Conservation (phyloP, 352 stramenopile genomes). For the Nothophytophthora sp. region DNA sequence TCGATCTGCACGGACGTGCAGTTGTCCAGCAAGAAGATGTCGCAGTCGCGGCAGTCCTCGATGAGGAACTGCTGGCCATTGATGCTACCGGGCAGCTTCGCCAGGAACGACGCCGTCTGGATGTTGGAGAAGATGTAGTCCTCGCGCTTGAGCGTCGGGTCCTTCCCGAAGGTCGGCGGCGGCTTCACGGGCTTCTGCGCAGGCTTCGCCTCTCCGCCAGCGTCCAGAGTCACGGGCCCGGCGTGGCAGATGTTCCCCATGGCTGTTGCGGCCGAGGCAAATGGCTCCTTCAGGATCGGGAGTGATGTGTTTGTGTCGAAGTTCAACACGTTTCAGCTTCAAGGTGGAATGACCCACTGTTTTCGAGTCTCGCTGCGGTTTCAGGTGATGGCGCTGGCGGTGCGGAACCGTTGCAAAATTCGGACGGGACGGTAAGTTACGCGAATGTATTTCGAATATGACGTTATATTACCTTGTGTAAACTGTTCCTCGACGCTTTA, state of each 20-base stretch:
- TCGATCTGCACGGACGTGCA: constrained; percentile 82
- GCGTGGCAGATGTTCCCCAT: constrained; percentile 72
- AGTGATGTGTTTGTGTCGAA: no score
- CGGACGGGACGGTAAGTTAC: no score
- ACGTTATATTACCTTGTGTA: no score
- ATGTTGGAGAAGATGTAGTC: constrained; percentile 70
- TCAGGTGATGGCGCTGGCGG: constrained; percentile 8
- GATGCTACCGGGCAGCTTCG: constrained; percentile 61
- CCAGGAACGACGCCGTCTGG: constrained; percentile 36
- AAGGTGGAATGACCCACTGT: no score
- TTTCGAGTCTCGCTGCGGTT: constrained; percentile 4
- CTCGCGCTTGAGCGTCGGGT: constrained; percentile 66
- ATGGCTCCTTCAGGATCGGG: constrained; percentile 7
- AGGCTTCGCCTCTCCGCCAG: constrained; percentile 1
- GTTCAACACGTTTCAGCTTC: no score
- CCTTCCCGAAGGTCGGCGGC: constrained; percentile 50
- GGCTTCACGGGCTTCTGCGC: neutral
- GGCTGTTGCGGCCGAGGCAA: neutral
- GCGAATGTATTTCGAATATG: no score
- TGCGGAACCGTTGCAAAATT: no score
- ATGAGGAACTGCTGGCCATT: constrained; percentile 84
- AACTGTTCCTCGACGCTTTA: no score
- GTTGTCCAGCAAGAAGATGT: constrained; percentile 79
- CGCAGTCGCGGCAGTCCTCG: constrained; percentile 68
- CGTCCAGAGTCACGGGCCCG: constrained; percentile 10